Base-by-base conservation (phyloP, 345 rosid species). In the Boechera stricta region DNA sequence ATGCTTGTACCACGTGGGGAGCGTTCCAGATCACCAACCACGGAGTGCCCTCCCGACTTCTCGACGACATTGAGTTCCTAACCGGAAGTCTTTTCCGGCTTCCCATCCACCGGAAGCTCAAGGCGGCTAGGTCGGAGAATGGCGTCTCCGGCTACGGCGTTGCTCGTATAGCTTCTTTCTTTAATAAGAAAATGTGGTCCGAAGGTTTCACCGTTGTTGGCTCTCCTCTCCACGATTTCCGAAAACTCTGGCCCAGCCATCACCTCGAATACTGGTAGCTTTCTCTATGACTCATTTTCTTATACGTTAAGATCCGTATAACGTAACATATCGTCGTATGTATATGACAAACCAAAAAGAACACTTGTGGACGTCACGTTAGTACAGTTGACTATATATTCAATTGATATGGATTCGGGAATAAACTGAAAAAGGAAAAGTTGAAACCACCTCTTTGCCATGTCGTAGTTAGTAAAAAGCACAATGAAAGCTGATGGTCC, bases 171-270 rank as follows among this genome's bases (percentile, higher is more conserved):
- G 85, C 98, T 7, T 79, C 90, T 18, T 91, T 89, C 73, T 95
- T 95, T 73, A 78, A 88, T 5, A 95, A 95, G 87, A 85, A 81
- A 57, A 88, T 95, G 96, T 95, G 99, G 99, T 95, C 96, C 12
- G 98, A 95, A 75, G 98, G 99, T 8, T 95, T 95, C 87, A 92
- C 99, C 59, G 72, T 95, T 24, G 71, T 80, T 26, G 98, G 93
- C 45, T 87, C 98, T 9, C 97, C 97, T 0, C 58, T 77, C 28
- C 90, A 91, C 11, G 91, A 95, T 69, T 92, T 92, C 38, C 84
- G 84, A 68, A 87, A 81, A 76, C 92, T 95, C 55, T 95, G 99
- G 99, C 98, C 98, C 11, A 82, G 67, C 21, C 89, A 87, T 77
- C 76, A 79, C 84, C 47, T 28, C 79, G 38, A 77, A 54, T 80